Base-by-base conservation (phyloP, 2,329 filamentous ascomycete genomes). In the Penicillium palitans region DNA sequence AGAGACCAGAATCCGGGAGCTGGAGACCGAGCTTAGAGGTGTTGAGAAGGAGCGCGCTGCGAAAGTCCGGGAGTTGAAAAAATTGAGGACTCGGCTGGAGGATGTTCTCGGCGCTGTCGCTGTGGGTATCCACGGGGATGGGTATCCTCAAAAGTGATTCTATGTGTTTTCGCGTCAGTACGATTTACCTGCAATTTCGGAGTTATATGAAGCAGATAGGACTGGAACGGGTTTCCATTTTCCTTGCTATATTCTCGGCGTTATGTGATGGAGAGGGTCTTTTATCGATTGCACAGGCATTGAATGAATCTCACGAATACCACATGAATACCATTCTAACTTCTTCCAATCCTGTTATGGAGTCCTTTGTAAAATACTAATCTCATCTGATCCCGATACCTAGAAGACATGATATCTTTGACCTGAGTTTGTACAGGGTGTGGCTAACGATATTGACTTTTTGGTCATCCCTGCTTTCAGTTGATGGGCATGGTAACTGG, bases 1-100 rank as follows among this genome's bases (percentile, higher is more conserved):
- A 63, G 76, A 78, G 60, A 66, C 66, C 31, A 70, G 74, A 59
- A 79, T 81, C 50, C 66, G 68, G 52, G 73, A 74, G 59, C 58
- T 81, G 65, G 78, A 78, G 55, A 67, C 65, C 37, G 77, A 81
- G 63, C 69, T 82, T 57, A 70, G 76, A 47, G 70, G 67, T 17
- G 78, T 77, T 46, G 78, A 81, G 68, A 71, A 68, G 64, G 74
- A 77, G 68, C 70, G 78, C 55, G 73, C 69, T 61, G 63, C 61
- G 55, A 80, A 76, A 64, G 71, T 76, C 40, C 67, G 62, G 37
- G 79, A 81, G 65, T 71, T 80, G 70, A 74, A 68, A 65, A 68
- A 61, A 51, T 66, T 78, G 61, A 70, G 76, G 57, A 72, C 67
- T 52, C 70, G 68, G 57, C 63, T 81, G 59, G 79, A 81, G 60